Percentiles rank a stretch among this genome's conserved stretches.
phyloP scores from a whole-genome alignment of 1,284 basidiomycete genomes.

The Naganishia liquefaciens region DNA sequence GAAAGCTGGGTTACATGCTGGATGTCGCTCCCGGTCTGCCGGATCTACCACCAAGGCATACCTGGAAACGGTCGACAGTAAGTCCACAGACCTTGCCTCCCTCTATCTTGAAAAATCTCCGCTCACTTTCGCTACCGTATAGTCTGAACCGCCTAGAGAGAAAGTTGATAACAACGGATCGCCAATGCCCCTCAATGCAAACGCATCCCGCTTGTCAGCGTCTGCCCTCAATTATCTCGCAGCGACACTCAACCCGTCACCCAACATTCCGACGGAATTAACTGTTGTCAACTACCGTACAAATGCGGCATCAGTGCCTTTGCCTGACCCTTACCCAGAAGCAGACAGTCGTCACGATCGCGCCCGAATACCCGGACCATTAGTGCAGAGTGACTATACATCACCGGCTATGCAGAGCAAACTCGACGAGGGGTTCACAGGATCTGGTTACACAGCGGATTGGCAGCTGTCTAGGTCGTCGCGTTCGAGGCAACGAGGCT shows the following conservation, averaged over 20 bases:
- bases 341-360: neutral
- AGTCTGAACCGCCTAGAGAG: slow-evolving; percentile 13
- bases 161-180: neutral
- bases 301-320: neutral
- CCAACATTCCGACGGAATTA: slow-evolving; percentile 15
- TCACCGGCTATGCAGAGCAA: slow-evolving; percentile 8
- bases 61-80: slow-evolving; percentile 23
- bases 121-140: neutral
- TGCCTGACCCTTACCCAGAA: neutral
- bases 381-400: slow-evolving; percentile 20
- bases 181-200: neutral
- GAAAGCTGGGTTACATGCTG: slow-evolving; percentile 25
- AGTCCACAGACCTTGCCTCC: neutral
- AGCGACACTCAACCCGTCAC: slow-evolving; percentile 15
- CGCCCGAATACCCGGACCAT: slow-evolving; percentile 6
- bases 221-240: slow-evolving; percentile 21
- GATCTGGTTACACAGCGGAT: slow-evolving; percentile 1
- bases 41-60: slow-evolving; percentile 21
- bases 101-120: neutral
- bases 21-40: slow-evolving; percentile 19
- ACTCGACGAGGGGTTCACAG: slow-evolving; percentile 2
- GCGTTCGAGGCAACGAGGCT: slow-evolving; percentile 2
- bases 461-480: neutral
- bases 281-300: slow-evolving; percentile 13
- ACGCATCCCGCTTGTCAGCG: slow-evolving; percentile 15